Conservation (phyloP, 2,329 filamentous ascomycete species). For the Cadophora sp. region DNA sequence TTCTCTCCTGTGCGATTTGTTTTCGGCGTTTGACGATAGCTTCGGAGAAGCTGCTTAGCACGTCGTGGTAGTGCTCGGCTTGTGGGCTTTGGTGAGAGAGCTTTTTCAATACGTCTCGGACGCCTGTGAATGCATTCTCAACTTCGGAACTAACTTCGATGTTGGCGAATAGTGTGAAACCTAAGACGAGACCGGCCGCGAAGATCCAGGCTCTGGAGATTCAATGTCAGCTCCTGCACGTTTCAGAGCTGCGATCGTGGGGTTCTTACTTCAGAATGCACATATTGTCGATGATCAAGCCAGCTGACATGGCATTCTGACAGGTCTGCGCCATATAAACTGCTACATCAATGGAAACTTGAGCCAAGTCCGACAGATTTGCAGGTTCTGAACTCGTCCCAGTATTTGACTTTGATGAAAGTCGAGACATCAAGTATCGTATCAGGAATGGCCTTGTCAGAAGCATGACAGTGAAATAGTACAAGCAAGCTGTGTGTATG, state of each 20-base stretch:
- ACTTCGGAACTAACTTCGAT: slow-evolving; percentile 11
- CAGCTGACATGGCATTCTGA: slow-evolving; percentile 14
- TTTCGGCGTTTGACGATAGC: slow-evolving; percentile 14
- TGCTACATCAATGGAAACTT: slow-evolving; percentile 17
- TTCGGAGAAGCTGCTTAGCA: slow-evolving; percentile 11
- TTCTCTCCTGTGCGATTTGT: slow-evolving; percentile 10
- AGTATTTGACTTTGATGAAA: background rate
- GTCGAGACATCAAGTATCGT: slow-evolving; percentile 14
- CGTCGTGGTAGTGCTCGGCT: slow-evolving; percentile 18
- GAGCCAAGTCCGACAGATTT: background rate
- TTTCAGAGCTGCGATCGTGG: background rate
- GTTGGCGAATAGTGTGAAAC: slow-evolving; percentile 16
- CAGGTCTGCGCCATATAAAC: slow-evolving; percentile 16
- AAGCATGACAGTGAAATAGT: slow-evolving; percentile 33
- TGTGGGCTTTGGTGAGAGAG: slow-evolving; percentile 8
- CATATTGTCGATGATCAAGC: slow-evolving; percentile 15
- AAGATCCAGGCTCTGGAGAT: slow-evolving; percentile 14
- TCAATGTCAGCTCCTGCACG: background rate
- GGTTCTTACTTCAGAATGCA: slow-evolving; percentile 13
- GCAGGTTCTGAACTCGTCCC: background rate
- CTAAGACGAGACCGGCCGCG: slow-evolving; percentile 12
- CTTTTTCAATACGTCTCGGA: slow-evolving; percentile 16
- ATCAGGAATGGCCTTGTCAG: slow-evolving; percentile 31
- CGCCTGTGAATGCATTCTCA: slow-evolving; percentile 11
- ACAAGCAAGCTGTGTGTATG: slow-evolving; percentile 32